Base-by-base conservation (phyloP, 192 early-diverging fungal genomes). In the Backusella psychrophila region DNA sequence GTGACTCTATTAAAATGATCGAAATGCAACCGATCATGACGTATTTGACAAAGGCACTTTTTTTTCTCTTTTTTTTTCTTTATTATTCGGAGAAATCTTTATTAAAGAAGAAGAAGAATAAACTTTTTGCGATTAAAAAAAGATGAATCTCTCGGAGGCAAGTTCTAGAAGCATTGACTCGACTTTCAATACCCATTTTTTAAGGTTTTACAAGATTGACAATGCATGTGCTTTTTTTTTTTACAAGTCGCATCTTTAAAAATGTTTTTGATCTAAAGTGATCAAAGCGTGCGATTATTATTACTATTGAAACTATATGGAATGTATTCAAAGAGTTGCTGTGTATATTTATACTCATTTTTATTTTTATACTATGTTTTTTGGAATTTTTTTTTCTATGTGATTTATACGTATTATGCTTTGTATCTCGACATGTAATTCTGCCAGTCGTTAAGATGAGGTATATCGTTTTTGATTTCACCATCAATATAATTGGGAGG, bases 381-480 rank as follows among this genome's bases (percentile, higher is more conserved):
- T 49, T 31, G 1, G 0, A 1, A 49, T 49, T 49, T 19, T 17
- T 44, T 44, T 44, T 49, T 49, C 46, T 49, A 49, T 49, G 42
- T 44, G 15, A 6, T 49, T n/a, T 49, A 49, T 49, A 49, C 19
- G 5, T 23, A 59, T 59, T 29, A 63, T 63, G 56, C 21, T 63
- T 63, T 63, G 12, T 63, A 63, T 63, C 56, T 63, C 7, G 56
- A 63, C 21, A 29, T 63, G n/a, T 63, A 63, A 63, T 63, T 63
- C 23, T 63, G 56, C 56, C 56, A 63, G 12, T 63, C 56, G 12
- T 63, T 63, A 26, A 63, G 26, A 63, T 63, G 56, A 29, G 56
- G 56, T 63, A 63, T 63, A 63, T 63, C 56, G 26, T 63, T 63
- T 26, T 63, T 70, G 21, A 70, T 70, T 9, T 70, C 69, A 39